Percentiles rank a stretch among this genome's conserved stretches.
Evolutionary conservation across 73 alveolate species (phyloP).

Genomic region (Paramecium biaurelia): DNA sequence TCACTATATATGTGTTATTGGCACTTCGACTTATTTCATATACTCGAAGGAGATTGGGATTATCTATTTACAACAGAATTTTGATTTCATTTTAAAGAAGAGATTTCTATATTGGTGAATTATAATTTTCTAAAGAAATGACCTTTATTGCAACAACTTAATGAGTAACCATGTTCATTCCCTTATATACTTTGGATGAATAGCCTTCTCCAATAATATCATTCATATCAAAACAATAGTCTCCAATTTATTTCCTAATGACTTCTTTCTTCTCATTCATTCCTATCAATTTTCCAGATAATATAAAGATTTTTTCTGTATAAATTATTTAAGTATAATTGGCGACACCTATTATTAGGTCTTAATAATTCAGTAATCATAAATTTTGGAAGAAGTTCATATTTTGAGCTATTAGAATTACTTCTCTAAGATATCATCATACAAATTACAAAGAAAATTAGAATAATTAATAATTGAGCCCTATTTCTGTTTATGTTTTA

Average conservation of each 20-base stretch:
- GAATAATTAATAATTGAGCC: neutral
- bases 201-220: conserved; percentile 36
- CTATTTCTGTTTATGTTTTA: neutral
- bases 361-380: neutral
- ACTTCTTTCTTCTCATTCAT: neutral
- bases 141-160: conserved; percentile 28
- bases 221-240: neutral
- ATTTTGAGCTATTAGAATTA: neutral
- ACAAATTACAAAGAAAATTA: neutral
- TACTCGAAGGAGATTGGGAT: neutral
- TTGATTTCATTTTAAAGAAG: conserved; percentile 1
- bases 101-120: neutral
- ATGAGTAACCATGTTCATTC: neutral
- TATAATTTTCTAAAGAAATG: neutral
- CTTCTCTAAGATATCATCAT: neutral
- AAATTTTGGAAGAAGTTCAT: neutral
- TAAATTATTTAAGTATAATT: neutral
- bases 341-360: neutral
- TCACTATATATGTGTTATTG: conserved; percentile 28
- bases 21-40: neutral
- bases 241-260: conserved; percentile 21
- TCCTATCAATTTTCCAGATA: neutral
- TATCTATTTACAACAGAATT: neutral
- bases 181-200: conserved; percentile 43
- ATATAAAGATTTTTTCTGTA: neutral